A percentile compares a stretch with the other conserved stretches of the same genome.
These are phyloP conservation scores for Pseudogymnoascus destructans DNA, from an alignment of 2,329 filamentous ascomycete species.

Conservation along the genomic window DNA sequence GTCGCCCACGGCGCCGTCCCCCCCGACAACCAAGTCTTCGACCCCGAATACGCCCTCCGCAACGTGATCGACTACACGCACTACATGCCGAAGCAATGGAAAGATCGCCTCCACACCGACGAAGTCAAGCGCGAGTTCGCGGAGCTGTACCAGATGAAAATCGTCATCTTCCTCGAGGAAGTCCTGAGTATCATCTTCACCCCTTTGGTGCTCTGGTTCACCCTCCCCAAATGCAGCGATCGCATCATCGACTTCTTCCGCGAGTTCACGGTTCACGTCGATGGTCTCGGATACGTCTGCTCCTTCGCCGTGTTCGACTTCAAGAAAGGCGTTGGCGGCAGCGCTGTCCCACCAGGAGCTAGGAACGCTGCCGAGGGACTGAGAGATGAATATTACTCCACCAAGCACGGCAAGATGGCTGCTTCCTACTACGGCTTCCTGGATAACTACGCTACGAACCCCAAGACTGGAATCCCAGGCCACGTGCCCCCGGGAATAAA, in stretches of 20 bases:
- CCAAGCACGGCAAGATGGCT: constrained; percentile 97
- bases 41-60: constrained; percentile 77
- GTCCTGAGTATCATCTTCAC: constrained; percentile 85
- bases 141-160: constrained; percentile 78
- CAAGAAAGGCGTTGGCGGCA: constrained; percentile 56
- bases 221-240: constrained; percentile 76
- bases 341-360: constrained; percentile 20
- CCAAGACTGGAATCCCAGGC: constrained; percentile 51
- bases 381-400: constrained; percentile 83
- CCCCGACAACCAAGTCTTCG: constrained; percentile 79
- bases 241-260: constrained; percentile 95
- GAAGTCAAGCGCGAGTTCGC: constrained; percentile 88
- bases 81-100: constrained; percentile 83
- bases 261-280: constrained; percentile 93
- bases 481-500: constrained; percentile 42
- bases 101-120: constrained; percentile 77
- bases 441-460: constrained; percentile 75
- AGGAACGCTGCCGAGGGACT: constrained; percentile 41
- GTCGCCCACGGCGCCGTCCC: constrained; percentile 71
- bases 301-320: constrained; percentile 97
- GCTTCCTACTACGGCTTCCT: constrained; percentile 91
- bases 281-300: constrained; percentile 89
- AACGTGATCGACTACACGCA: constrained; percentile 89
- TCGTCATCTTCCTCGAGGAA: constrained; percentile 85
- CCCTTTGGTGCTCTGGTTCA: constrained; percentile 76